Percentiles rank a stretch among this genome's conserved stretches.
phyloP scores from a whole-genome alignment of 2,329 filamentous ascomycete genomes.

The Dichotomopilus funicola region DNA sequence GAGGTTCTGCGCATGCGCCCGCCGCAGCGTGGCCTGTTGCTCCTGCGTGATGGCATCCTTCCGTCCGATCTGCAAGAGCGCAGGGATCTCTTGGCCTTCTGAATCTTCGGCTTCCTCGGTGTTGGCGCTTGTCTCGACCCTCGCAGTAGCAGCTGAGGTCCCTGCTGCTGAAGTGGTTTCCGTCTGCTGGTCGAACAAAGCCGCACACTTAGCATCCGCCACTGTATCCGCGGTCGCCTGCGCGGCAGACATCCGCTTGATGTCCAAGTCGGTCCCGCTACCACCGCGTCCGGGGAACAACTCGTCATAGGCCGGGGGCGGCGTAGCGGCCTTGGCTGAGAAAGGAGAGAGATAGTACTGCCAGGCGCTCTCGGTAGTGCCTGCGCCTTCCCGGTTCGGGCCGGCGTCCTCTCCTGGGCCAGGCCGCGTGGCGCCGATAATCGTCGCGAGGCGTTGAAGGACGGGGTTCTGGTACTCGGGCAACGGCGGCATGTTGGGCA shows the following conservation, averaged over 20 bases:
- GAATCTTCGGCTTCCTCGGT: constrained; percentile 34
- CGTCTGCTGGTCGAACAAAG: constrained; percentile 42
- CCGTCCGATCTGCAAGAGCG: constrained; percentile 52
- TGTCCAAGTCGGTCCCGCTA: constrained; percentile 35
- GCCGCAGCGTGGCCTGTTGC: constrained; percentile 57
- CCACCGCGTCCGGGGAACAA: constrained; percentile 51
- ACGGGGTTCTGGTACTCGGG: constrained; percentile 67
- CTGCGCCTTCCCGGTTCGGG: constrained; percentile 29
- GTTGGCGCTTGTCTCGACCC: neutral
- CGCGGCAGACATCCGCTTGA: constrained; percentile 52
- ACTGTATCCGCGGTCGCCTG: constrained; percentile 52
- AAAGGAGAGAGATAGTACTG: constrained; percentile 57
- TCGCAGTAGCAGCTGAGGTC: constrained; percentile 14
- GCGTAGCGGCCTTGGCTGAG: constrained; percentile 29
- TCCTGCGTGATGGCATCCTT: constrained; percentile 59
- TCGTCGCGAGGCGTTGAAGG: constrained; percentile 31
- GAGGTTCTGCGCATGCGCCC: constrained; percentile 54
- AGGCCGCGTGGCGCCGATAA: constrained; percentile 45
- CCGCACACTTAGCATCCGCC: constrained; percentile 51
- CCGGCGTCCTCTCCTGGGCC: constrained; percentile 36
- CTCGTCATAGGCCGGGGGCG: constrained; percentile 71
- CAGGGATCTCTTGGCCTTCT: constrained; percentile 32
- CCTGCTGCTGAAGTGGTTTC: constrained; percentile 6
- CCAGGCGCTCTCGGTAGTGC: constrained; percentile 50
- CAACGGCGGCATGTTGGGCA: constrained; percentile 61